Evolutionary conservation across 768 basidiomycete genomes (phyloP), one percentile per base, ranked within the genome.

Genomic region (Hygrocybe punicea): DNA sequence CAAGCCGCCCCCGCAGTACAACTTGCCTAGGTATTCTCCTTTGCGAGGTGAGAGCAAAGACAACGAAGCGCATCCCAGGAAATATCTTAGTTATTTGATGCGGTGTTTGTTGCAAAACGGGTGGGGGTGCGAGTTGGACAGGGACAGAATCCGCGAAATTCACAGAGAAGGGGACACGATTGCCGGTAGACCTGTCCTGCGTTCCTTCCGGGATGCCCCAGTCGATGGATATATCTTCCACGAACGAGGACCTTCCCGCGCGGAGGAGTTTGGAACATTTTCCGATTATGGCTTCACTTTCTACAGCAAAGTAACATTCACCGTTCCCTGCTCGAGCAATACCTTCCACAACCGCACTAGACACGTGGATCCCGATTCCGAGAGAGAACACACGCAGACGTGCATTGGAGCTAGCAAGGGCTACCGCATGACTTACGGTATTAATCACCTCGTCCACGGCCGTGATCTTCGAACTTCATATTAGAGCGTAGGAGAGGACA

Each of bases 281-380:
- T 4, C 66, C 76, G 3, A 72, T 56, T 16, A 85, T 81, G 17
- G 71, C 70, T 52, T 82, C 81, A 9, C 73, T 65, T 3, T 73
- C 65, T 6, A 71, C 64, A 4, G 84, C 80, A 55, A 80, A 78
- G 0, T 82, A 67, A 50, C 66, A 78, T 24, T 73, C 69, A 14
- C 85, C 86, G 9, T 79, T 73, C 2, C 86, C 85, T 1, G 72
- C 73, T 16, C 71, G 66, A 1, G 85, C 84, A n/a, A 87, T 78
- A 3, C 76, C 67, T 58, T 81, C 75, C 60, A 81, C 82, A 61
- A 81, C 72, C 0, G 73, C 79, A 3, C 73, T 80, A 3, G 84
- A 84, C 2, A 79, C 76, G 0, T 59, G 61, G 21, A 69, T 50
- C 11, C 86, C 85, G 13, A 87, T 83, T 1, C 85, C 85, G 1